Evolutionary conservation across 2,329 filamentous ascomycete genomes (phyloP).

Genomic region (Colletotrichum sp.): DNA sequence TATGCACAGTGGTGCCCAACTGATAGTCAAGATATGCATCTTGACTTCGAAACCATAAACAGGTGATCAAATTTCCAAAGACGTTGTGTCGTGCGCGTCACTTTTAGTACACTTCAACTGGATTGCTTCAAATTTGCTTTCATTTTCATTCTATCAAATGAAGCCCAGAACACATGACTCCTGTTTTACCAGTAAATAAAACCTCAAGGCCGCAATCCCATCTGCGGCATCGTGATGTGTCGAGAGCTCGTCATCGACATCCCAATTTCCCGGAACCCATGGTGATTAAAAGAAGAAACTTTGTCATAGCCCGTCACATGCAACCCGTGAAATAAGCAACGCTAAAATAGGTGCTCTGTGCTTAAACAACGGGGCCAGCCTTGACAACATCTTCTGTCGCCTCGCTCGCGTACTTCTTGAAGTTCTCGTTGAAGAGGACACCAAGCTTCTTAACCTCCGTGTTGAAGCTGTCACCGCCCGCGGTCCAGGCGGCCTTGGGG

Average conservation of each 20-base stretch:
- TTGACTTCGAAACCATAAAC: too few species aligned
- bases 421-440: slow-evolving; percentile 92
- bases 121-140: background rate
- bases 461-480: slow-evolving; percentile 80
- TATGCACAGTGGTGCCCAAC: too few species aligned
- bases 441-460: slow-evolving; percentile 90
- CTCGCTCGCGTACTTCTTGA: slow-evolving; percentile 90
- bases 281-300: background rate
- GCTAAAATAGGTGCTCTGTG: background rate
- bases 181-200: background rate
- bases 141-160: slow-evolving; percentile 14
- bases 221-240: slow-evolving; percentile 1
- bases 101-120: too few species aligned
- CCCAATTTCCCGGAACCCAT: slow-evolving; percentile 3
- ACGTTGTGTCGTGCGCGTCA: too few species aligned
- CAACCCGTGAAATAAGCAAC: background rate
- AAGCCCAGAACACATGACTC: slow-evolving; percentile 1
- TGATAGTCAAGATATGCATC: too few species aligned
- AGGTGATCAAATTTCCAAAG: too few species aligned
- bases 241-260: slow-evolving; percentile 13
- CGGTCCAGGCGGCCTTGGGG: slow-evolving; percentile 91
- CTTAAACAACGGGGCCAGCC: slow-evolving; percentile 56
- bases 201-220: background rate
- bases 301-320: background rate
- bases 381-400: slow-evolving; percentile 81